Evolutionary conservation across 2,329 filamentous ascomycete genomes (phyloP).

Genomic region (Hypoxylon sp.): DNA sequence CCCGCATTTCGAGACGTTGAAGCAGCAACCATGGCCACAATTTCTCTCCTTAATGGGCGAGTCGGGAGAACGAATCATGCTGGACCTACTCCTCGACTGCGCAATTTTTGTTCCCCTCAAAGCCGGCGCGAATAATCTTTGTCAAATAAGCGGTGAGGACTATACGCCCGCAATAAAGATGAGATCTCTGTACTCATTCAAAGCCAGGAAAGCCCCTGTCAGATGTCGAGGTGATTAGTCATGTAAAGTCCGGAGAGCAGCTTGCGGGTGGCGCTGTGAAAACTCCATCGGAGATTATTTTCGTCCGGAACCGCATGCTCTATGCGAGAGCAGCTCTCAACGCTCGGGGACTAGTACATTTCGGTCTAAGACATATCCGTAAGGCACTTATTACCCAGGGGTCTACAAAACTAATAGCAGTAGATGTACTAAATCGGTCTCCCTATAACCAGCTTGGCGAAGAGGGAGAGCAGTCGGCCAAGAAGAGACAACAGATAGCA

Average conservation of each 20-base stretch:
- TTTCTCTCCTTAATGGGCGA: constrained; percentile 81
- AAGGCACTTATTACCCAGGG: constrained; percentile 56
- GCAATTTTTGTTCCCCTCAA: constrained; percentile 79
- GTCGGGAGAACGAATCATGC: constrained; percentile 82
- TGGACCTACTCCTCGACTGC: constrained; percentile 81
- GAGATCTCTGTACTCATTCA: constrained; percentile 28
- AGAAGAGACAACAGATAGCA: constrained; percentile 17
- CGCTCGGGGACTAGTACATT: constrained; percentile 74
- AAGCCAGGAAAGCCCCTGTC: constrained; percentile 65
- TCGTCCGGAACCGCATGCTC: constrained; percentile 87
- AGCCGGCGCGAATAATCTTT: constrained; percentile 74
- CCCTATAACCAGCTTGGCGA: constrained; percentile 53
- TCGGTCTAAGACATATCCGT: constrained; percentile 88
- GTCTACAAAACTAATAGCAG: constrained; percentile 28
- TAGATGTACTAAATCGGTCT: constrained; percentile 86
- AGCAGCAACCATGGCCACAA: constrained; percentile 79
- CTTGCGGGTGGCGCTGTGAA: constrained; percentile 41
- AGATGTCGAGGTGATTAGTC: constrained; percentile 57
- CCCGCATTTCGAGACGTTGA: constrained; percentile 77
- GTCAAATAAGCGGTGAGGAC: constrained; percentile 81
- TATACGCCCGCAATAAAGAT: not conserved
- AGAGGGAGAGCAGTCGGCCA: constrained; percentile 10
- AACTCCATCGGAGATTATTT: constrained; percentile 73
- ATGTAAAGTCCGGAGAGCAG: constrained; percentile 17
- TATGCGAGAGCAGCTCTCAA: constrained; percentile 84